Evolutionary conservation across 441 rosid species (phyloP).

Genomic region (Populus hybrid): DNA sequence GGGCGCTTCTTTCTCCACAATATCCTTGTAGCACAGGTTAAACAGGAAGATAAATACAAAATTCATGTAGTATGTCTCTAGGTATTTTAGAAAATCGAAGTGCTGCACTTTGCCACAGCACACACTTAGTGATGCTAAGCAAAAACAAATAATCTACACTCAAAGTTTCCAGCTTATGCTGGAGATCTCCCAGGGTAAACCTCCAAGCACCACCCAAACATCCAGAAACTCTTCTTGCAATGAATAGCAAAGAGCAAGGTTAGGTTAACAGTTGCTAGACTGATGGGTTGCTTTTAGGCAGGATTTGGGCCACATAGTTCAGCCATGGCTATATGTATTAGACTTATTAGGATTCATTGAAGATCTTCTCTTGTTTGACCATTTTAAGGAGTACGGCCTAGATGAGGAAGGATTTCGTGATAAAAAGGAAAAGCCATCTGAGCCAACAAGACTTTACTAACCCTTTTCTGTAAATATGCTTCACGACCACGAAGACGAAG

Average conservation of each 20-base stretch:
- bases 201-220: not conserved
- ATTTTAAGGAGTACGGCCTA: not conserved
- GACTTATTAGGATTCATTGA: slow-evolving; percentile 3
- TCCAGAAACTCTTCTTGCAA: not conserved
- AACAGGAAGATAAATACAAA: not conserved
- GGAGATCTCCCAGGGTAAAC: not conserved
- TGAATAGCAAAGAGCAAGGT: not conserved
- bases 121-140: not conserved
- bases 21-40: slow-evolving; percentile 42
- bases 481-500: slow-evolving; percentile 78
- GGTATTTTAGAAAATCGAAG: not conserved
- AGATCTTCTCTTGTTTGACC: not conserved
- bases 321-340: not conserved
- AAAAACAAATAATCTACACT: not conserved
- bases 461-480: slow-evolving; percentile 92
- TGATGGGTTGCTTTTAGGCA: not conserved
- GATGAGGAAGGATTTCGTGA: not conserved
- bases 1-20: slow-evolving; percentile 81
- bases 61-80: not conserved
- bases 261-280: too few relatives aligned
- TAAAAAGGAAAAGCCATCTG: slow-evolving; percentile 2
- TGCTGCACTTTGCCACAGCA: not conserved
- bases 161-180: not conserved
- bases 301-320: not conserved
- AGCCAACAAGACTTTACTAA: slow-evolving; percentile 27